Conservation (phyloP, 225 moss, liverwort and hornwort species). For the Marchantia paleacea region DNA sequence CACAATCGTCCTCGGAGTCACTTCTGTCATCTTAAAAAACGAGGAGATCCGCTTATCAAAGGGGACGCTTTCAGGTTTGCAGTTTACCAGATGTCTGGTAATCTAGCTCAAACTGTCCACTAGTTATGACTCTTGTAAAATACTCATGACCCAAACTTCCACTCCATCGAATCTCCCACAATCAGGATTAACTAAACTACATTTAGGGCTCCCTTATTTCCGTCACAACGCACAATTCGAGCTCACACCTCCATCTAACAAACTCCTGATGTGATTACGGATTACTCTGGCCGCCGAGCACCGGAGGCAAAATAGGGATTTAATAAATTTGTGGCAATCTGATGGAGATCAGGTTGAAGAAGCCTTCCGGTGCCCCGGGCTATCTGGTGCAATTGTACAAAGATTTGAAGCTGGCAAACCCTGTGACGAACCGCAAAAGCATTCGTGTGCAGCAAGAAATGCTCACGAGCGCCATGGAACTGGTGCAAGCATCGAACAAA, state of each 20-base stretch:
- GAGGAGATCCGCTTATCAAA: conserved; percentile 40
- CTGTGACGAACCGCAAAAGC: conserved; percentile 39
- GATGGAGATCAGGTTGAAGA: conserved; percentile 29
- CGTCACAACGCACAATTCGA: not conserved
- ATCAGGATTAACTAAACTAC: not conserved
- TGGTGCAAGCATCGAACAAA: conserved; percentile 32
- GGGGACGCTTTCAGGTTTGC: conserved; percentile 49
- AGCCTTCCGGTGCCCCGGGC: conserved; percentile 11
- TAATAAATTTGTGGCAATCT: not conserved
- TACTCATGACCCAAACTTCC: not conserved
- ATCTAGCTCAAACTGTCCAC: too few relatives aligned
- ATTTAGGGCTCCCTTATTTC: not conserved
- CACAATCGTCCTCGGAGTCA: conserved; percentile 42
- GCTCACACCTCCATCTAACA: not conserved
- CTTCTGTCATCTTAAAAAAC: conserved; percentile 47
- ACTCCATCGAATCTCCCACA: not conserved
- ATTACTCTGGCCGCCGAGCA: not conserved
- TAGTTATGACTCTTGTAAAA: too few relatives aligned
- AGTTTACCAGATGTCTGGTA: not conserved
- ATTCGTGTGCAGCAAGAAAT: conserved; percentile 46
- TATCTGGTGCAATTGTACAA: conserved; percentile 43
- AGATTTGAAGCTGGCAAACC: conserved; percentile 38
- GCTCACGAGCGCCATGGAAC: conserved; percentile 46
- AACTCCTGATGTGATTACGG: not conserved
- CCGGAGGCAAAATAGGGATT: not conserved